phyloP scores from a whole-genome alignment of 805 yeast species.

The Metschnikowia sp. region DNA sequence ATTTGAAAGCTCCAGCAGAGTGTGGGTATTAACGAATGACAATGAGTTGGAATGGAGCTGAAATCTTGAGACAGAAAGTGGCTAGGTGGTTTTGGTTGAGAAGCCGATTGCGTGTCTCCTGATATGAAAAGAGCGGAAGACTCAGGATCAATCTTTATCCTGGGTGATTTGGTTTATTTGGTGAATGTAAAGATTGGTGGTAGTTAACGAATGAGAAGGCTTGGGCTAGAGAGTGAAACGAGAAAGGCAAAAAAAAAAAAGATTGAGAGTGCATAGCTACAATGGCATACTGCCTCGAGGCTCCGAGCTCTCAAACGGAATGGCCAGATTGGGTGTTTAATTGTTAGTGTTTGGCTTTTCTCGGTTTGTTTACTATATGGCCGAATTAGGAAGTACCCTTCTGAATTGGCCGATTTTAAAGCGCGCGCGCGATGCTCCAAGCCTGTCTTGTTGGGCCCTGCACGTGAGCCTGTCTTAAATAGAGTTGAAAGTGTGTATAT shows the following conservation, averaged over 20 bases:
- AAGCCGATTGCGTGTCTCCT: no score
- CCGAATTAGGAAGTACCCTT: constrained; percentile 2
- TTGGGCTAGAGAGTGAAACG: no score
- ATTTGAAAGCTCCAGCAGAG: no score
- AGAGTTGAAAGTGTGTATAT: no score
- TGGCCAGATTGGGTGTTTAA: background rate
- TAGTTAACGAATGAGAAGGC: no score
- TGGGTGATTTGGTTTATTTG: no score
- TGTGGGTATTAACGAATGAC: background rate
- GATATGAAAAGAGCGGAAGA: no score
- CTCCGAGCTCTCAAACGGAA: background rate
- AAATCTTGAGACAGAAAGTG: background rate
- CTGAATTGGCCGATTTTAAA: background rate
- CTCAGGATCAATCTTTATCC: no score
- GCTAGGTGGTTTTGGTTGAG: no score
- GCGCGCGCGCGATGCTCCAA: background rate
- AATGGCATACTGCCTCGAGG: background rate
- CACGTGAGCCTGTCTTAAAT: no score
- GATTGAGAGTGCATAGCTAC: background rate
- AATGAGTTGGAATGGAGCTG: constrained; percentile 1
- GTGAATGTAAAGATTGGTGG: no score
- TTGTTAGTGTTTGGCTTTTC: background rate
- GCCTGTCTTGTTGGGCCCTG: no score
- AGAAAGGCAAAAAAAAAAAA: background rate
- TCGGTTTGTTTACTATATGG: background rate